A percentile compares a stretch with the other conserved stretches of the same genome.
Evolutionary conservation across 805 yeast genomes (phyloP).

Genomic region (Ogataea wickerhamii): DNA sequence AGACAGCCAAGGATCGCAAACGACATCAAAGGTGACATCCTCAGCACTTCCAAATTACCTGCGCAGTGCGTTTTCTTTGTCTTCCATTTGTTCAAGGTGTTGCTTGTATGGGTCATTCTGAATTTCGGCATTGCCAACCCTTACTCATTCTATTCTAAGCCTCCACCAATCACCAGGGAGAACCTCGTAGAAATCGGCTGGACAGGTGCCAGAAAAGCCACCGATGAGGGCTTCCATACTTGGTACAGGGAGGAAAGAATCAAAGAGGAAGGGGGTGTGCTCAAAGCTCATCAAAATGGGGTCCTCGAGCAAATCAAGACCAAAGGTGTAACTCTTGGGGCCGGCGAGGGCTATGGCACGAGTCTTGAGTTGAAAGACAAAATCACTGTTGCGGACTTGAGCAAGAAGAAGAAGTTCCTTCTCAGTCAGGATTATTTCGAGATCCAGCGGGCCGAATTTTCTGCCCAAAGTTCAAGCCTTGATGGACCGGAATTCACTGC

Average conservation of each 20-base stretch:
- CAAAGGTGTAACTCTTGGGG: slow-evolving; percentile 60
- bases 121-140: slow-evolving; percentile 82
- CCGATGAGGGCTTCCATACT: slow-evolving; percentile 66
- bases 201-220: slow-evolving; percentile 86
- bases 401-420: slow-evolving; percentile 43
- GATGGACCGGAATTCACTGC: slow-evolving; percentile 26
- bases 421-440: slow-evolving; percentile 55
- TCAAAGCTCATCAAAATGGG: slow-evolving; percentile 74
- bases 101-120: slow-evolving; percentile 52
- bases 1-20: slow-evolving; percentile 43
- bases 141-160: slow-evolving; percentile 40
- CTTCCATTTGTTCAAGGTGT: slow-evolving; percentile 64
- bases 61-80: slow-evolving; percentile 68
- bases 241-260: slow-evolving; percentile 61
- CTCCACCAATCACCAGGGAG: slow-evolving; percentile 43
- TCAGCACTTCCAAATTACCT: slow-evolving; percentile 34
- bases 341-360: slow-evolving; percentile 82
- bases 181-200: slow-evolving; percentile 72
- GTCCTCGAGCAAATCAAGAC: slow-evolving; percentile 52
- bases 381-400: slow-evolving; percentile 22
- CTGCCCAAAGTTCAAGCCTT: slow-evolving; percentile 30
- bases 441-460: slow-evolving; percentile 46
- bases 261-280: slow-evolving; percentile 67
- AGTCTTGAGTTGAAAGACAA: slow-evolving; percentile 15
- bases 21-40: slow-evolving; percentile 47